Evolutionary conservation across 2,329 filamentous ascomycete species (phyloP), one percentile per base, ranked within the genome.

Genomic region (Cercospora berteroae): DNA sequence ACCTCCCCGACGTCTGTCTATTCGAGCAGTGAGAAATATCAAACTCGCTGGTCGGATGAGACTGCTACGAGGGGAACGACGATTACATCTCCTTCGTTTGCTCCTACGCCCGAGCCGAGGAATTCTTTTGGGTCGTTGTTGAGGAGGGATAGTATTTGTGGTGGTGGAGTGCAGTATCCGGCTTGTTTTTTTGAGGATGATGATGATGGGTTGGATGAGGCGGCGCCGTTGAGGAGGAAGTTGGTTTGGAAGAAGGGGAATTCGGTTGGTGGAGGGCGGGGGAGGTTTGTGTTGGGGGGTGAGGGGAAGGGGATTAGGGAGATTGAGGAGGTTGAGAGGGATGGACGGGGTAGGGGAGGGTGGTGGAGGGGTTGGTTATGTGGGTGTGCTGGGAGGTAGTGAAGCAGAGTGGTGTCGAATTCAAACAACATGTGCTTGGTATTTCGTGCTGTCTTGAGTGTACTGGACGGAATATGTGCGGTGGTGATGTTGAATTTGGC

Each of bases 151-250:
- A 56, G 71, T 23, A 10, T 33, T 31, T 29, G 48, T 55, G 48
- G 48, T 52, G 48, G 23, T 16, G 23, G 48, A n/a, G 63, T 52
- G 16, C 68, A 72, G 31, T 74, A 76, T 64, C 73, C 74, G 10
- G 74, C 70, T 18, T 77, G 74, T 42, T 77, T 77, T 60, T 77
- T 77, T 56, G 75, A 76, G 31, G 70, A 74, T 61, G 72, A 76
- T 23, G 70, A 74, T 42, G 71, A 72, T 56, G 74, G 76, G 27
- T 68, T 74, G 29, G 72, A 73, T 55, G 64, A 66, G 44, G 44
- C 44, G 18, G 44, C 44, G 44, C 44, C 44, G 18, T 48, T 48
- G 44, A 48, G 44, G 44, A 48, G 44, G 18, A 48, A 72, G 48
- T 74, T 73, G 23, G 68, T 60, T 10, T 70, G 71, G 71, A 68